Evolutionary conservation across 2,329 filamentous ascomycete genomes (phyloP).

Genomic region (Pseudogymnoascus sp.): DNA sequence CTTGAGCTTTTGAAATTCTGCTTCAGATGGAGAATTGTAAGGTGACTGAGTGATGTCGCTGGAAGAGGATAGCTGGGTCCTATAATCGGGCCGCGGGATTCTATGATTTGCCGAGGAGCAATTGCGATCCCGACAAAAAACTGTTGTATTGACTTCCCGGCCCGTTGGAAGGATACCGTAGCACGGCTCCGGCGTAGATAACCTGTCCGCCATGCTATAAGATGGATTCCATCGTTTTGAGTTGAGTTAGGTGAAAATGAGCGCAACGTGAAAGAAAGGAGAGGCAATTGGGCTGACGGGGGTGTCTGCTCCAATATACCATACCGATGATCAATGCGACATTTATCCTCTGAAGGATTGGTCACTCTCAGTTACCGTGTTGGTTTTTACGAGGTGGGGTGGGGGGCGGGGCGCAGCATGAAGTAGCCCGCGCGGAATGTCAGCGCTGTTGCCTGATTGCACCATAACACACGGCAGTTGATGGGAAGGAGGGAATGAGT

Average conservation of each 20-base stretch:
- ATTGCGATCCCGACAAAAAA: conserved; percentile 74
- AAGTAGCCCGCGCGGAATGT: not conserved
- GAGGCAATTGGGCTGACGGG: not conserved
- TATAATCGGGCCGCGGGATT: conserved; percentile 30
- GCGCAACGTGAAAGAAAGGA: not conserved
- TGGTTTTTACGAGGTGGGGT: not conserved
- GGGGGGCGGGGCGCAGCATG: not conserved
- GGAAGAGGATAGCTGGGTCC: not conserved
- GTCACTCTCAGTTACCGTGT: not conserved
- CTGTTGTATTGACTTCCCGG: conserved; percentile 63
- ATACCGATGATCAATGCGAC: not conserved
- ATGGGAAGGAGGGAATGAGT: not conserved
- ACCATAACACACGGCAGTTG: not conserved
- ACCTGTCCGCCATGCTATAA: conserved; percentile 73
- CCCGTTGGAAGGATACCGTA: conserved; percentile 67
- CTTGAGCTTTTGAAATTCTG: not conserved
- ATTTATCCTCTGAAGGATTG: not conserved
- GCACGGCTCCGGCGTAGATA: conserved; percentile 66
- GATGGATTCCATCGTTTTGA: conserved; percentile 53
- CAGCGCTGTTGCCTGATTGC: not conserved
- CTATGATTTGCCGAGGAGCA: conserved; percentile 70
- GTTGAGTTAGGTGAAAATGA: conserved; percentile 52
- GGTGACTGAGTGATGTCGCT: not conserved
- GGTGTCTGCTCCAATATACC: not conserved
- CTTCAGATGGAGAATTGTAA: not conserved